These are phyloP conservation scores for Kalmusia sp. DNA, from an alignment of 2,329 filamentous ascomycete genomes.

Conservation along the genomic window DNA sequence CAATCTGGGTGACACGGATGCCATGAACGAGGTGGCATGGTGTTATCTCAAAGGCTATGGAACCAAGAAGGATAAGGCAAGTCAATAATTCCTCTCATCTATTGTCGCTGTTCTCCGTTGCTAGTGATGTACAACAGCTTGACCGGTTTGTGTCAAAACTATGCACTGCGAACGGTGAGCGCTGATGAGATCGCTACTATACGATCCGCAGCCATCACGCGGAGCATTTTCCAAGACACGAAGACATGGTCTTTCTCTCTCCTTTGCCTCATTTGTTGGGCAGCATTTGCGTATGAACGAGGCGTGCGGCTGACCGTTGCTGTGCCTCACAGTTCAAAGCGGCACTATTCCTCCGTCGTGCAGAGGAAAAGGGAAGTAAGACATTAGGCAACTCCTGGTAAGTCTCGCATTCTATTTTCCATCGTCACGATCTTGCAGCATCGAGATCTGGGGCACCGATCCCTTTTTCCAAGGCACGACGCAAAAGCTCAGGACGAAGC, in stretches of 20 bases:
- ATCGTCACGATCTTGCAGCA: constrained; percentile 19
- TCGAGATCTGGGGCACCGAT: constrained; percentile 29
- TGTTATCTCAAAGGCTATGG: constrained; percentile 98
- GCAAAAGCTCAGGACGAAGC: neutral
- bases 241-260: constrained; percentile 7
- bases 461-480: constrained; percentile 15
- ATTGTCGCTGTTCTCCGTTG: constrained; percentile 9
- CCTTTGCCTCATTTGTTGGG: constrained; percentile 50
- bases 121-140: constrained; percentile 16
- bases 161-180: constrained; percentile 35
- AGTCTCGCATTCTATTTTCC: constrained; percentile 27
- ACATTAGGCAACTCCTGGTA: constrained; percentile 95
- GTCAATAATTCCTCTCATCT: constrained; percentile 47
- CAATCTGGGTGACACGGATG: constrained; percentile 94
- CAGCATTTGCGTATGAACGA: constrained; percentile 34
- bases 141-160: constrained; percentile 33
- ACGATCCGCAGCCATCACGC: constrained; percentile 30
- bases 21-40: constrained; percentile 96
- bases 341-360: constrained; percentile 90
- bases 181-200: constrained; percentile 19
- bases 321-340: constrained; percentile 71
- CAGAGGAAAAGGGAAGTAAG: constrained; percentile 88
- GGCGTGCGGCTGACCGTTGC: constrained; percentile 38
- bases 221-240: constrained; percentile 33
- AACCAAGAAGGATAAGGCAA: constrained; percentile 97